These are phyloP conservation scores for Russula sp. DNA, from an alignment of 768 basidiomycete genomes.

Conservation along the genomic window DNA sequence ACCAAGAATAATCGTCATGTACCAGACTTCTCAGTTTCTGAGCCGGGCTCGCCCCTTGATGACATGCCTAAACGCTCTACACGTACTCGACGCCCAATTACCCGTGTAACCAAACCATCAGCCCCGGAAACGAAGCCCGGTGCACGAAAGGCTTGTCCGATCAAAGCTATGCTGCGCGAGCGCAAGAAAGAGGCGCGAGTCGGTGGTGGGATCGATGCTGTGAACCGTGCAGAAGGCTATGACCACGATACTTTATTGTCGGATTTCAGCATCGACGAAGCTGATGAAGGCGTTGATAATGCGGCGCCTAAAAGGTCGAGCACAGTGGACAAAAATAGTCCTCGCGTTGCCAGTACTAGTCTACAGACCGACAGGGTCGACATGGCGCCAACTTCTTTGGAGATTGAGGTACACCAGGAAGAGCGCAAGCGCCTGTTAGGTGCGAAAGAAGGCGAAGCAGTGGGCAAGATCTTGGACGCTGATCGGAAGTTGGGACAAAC, in stretches of 20 bases:
- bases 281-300: constrained; percentile 2
- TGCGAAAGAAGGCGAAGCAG: constrained; percentile 29
- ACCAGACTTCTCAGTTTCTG: background rate
- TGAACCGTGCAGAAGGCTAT: constrained; percentile 20
- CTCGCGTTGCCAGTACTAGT: constrained; percentile 1
- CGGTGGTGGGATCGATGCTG: constrained; percentile 20
- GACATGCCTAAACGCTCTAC: background rate
- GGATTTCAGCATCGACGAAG: constrained; percentile 14
- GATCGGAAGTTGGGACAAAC: constrained; percentile 22
- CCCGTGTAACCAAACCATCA: background rate
- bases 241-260: constrained; percentile 10
- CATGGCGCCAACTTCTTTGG: constrained; percentile 12
- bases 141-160: constrained; percentile 6
- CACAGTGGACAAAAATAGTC: constrained; percentile 17
- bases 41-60: background rate
- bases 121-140: background rate
- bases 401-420: constrained; percentile 23
- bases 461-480: constrained; percentile 29
- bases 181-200: constrained; percentile 17
- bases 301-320: background rate
- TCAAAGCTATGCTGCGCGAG: constrained; percentile 21
- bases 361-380: constrained; percentile 7
- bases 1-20: background rate
- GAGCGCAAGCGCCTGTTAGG: constrained; percentile 31
- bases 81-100: background rate